Base-by-base conservation (phyloP, 345 rosid genomes). In the Euphorbia peplus region DNA sequence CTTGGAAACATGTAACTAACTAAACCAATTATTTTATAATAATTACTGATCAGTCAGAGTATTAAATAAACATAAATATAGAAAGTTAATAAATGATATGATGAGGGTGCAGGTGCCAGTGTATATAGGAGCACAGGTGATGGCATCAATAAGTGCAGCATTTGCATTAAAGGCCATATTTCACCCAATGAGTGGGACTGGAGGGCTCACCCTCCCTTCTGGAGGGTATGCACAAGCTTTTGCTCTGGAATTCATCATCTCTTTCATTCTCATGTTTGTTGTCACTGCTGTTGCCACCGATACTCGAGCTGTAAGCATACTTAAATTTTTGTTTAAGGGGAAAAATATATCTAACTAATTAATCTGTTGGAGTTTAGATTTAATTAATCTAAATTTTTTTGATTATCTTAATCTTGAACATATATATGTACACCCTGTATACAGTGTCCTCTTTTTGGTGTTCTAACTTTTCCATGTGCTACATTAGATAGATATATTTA, bases 231-330 rank as follows among this genome's bases (percentile, higher is more conserved):
- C 71, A 18, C 86, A 84, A 82, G 95, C 96, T 61, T 92, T 92
- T 70, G 89, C 88, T n/a, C 78, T 88, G 83, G 98, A 92, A 76
- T 88, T 92, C 41, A 88, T 88, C 10, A 87, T 90, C 50, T 80
- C 86, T 70, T 92, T 92, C 80, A 88, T 78, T 78, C 96, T 90
- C 84, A 92, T 92, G 98, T 92, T 90, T 56, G 96, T 90, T 16
- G 90, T 88, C 83, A 90, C 96, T 37, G 96, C 95, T 51, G 91
- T 90, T 1, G 90, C 98, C 82, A 92, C 98, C 76, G 95, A 92
- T 91, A 92, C 91, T 0, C 82, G 91, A 87, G 96, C 98, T 72
- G 95, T 92, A 82, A n/a, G n/a, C n/a, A n/a, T n/a, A n/a, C n/a
- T n/a, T n/a, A n/a, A n/a, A n/a, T 5, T 64, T 18, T 11, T 25